Base-by-base conservation (phyloP, 495 filamentous ascomycete species). In the Daldinia caldariorum region DNA sequence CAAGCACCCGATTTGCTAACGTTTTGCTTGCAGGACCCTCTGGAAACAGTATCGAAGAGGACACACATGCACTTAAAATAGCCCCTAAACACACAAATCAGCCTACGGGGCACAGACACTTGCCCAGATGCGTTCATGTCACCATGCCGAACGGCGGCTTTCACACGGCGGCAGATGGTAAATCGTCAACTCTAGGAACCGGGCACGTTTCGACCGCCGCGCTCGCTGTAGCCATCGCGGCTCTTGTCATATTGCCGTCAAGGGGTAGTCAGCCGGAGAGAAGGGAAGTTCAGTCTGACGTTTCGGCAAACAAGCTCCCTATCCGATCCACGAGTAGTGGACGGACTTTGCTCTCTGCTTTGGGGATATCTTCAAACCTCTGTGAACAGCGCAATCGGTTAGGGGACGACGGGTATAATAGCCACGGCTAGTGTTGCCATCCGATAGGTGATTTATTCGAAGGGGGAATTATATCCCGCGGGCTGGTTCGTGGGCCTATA, bases 41-140 rank as follows among this genome's bases (percentile, higher is more conserved):
- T 18, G 38, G 31, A 14, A 41, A 32, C 3, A 56, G 38, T 7
- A 3, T 12, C 37, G 3, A 26, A 10, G n/a, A 41, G n/a, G n/a
- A 41, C 14, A 37, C 10, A 7, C 38, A 29, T 16, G n/a, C 31
- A 20, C 29, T 3, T 4, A 45, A 26, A 16, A 7, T 32, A 8
- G 31, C 18, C 9, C 14, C 10, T 3, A 35, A 26, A n/a, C 29
- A 14, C 18, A 13, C 22, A 10, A 7, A 16, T n/a, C 31, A 57
- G 4, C 41, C 6, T 51, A 45, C 4, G 7, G n/a, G 26, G 14
- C 58, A 55, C 10, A 31, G 14, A 4, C 8, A 53, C 16, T 51
- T 22, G 9, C 41, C 67, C 3, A 65, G 31, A 13, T 67, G 69
- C 39, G 63, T 64, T 47, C 55, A 57, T 41, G 63, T 59, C n/a